phyloP scores from a whole-genome alignment of 1,284 basidiomycete genomes.

The Apiotrichum montevideense region DNA sequence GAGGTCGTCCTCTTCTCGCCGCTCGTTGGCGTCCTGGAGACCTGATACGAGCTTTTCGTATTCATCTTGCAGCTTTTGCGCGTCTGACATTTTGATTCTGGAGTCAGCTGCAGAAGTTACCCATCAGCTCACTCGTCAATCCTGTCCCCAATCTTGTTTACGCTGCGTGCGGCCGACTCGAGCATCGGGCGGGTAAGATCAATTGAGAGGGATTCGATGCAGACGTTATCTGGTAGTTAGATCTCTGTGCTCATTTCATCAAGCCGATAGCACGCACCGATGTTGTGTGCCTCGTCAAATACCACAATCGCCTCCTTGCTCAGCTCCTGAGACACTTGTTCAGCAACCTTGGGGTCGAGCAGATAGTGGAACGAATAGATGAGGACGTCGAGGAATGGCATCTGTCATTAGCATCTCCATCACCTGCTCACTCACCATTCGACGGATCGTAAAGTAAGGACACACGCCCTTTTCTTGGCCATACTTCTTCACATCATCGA shows the following conservation, averaged over 20 bases:
- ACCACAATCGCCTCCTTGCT: slow-evolving; percentile 98
- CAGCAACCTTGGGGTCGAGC: slow-evolving; percentile 96
- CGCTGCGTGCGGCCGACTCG: slow-evolving; percentile 86
- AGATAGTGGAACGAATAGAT: slow-evolving; percentile 99
- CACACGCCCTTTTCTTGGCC: slow-evolving; percentile 81
- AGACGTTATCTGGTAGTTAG: slow-evolving; percentile 75
- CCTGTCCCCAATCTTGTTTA: slow-evolving; percentile 78
- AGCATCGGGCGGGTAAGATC: slow-evolving; percentile 98
- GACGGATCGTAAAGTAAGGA: slow-evolving; percentile 92
- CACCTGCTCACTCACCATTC: slow-evolving; percentile 64
- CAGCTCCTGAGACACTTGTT: slow-evolving; percentile 96
- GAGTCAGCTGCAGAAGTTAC: neutral
- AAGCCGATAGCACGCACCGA: slow-evolving; percentile 56
- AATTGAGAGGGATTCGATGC: slow-evolving; percentile 96
- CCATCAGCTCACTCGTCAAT: slow-evolving; percentile 72
- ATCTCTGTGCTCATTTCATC: neutral
- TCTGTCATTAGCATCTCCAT: slow-evolving; percentile 51
- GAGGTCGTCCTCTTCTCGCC: slow-evolving; percentile 66
- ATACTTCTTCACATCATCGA: slow-evolving; percentile 87
- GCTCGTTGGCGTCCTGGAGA: slow-evolving; percentile 66
- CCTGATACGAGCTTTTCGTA: slow-evolving; percentile 96
- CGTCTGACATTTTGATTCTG: slow-evolving; percentile 91
- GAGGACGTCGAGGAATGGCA: slow-evolving; percentile 91
- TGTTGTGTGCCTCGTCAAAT: slow-evolving; percentile 99
- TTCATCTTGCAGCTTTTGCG: slow-evolving; percentile 90